These are phyloP conservation scores for Astrothelium subdiscretum DNA, from an alignment of 495 filamentous ascomycete genomes.

Conservation along the genomic window DNA sequence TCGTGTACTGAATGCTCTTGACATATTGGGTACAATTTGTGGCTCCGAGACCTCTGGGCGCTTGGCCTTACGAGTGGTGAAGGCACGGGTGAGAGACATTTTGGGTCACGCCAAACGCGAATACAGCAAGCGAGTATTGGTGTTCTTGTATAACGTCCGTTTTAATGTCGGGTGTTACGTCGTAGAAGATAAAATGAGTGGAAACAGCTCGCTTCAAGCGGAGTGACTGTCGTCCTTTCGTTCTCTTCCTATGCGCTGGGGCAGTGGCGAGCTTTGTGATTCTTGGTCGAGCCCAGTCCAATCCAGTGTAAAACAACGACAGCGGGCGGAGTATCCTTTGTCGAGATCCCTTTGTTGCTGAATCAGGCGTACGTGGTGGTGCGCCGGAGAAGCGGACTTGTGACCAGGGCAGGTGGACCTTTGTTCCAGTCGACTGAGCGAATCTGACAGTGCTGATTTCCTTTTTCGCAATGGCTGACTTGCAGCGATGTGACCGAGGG, in stretches of 20 bases:
- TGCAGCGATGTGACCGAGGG: not conserved
- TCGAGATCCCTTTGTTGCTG: not conserved
- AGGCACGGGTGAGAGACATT: conserved; percentile 18
- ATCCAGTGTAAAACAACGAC: not conserved
- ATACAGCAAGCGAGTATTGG: not conserved
- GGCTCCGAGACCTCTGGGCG: not conserved
- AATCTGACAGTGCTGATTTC: not conserved
- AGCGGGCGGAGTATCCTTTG: not conserved
- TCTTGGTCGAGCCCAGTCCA: not conserved
- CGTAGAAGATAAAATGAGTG: not conserved
- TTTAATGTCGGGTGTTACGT: not conserved
- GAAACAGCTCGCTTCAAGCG: not conserved
- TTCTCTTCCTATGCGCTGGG: not conserved
- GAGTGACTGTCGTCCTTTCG: not conserved
- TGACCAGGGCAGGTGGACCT: not conserved
- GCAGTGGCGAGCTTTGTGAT: not conserved
- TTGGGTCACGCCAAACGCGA: not conserved
- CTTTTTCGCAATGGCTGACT: conserved; percentile 2
- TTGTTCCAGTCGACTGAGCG: not conserved
- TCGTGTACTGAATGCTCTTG: not conserved
- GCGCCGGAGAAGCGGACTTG: not conserved
- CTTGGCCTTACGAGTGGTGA: conserved; percentile 14
- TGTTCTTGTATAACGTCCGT: not conserved
- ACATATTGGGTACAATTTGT: not conserved
- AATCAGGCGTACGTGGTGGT: not conserved